Evolutionary conservation across 2,329 filamentous ascomycete genomes (phyloP), one percentile per base, ranked within the genome.

Genomic region (Anisogramma anomala): DNA sequence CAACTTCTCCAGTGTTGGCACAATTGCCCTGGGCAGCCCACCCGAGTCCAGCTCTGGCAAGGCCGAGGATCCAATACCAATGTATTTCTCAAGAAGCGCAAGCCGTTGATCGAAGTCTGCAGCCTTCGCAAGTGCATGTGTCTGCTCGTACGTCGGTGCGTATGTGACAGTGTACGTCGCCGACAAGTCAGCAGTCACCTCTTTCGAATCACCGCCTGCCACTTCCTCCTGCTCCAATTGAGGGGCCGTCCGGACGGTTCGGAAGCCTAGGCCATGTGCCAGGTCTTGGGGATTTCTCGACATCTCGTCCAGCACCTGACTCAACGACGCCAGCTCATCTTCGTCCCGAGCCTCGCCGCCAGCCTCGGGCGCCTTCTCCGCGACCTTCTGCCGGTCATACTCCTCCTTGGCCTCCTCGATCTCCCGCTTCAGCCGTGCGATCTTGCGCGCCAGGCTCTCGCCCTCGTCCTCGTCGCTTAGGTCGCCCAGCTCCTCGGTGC

Each of bases 31-130:
- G 10, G 74, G 69, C 4, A 73, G 56, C 13, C 69, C 69, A 41
- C 75, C 70, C 2, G 71, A 61, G 49, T 70, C 77, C 23, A 72
- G 62, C 50, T 79, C 78, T 1, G 81, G 72, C 49, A 83, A 67
- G 9, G 77, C 72, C 0, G 79, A 76, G 17, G 79, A 78, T 30
- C 78, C 82, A 36, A 94, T 72, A 8, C 91, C 91, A 20, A 98
- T 72, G 1, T 79, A 74, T 50, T 78, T 78, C 64, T 98, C 91
- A 35, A 98, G 67, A 22, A 82, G 66, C 3, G 81, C 67, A 15
- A 98, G 74, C 4, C 91, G 77, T 22, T 76, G 72, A 56, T 96
- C 89, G 53, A 98, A 95, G 48, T 91, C 83, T 18, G 88, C 84
- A 6, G 85, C 82, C 58, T 87, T 84, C 25, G 79, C 77, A 26